phyloP scores from a whole-genome alignment of 2,329 filamentous ascomycete genomes.

The Fusarium acutatum region DNA sequence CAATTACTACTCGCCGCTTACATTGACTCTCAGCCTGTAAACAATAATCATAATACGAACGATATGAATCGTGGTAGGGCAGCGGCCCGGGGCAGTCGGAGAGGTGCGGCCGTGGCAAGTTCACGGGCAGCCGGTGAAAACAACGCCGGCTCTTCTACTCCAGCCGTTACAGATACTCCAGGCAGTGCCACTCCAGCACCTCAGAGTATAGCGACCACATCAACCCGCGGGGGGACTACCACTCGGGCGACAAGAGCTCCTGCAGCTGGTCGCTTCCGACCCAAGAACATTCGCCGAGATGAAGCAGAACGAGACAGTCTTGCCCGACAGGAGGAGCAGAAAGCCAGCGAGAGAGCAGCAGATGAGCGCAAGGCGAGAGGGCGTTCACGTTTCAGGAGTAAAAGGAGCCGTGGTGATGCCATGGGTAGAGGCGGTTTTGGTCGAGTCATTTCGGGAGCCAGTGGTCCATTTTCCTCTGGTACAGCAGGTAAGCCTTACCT shows the following conservation, averaged over 20 bases:
- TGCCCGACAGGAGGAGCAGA: slow-evolving; percentile 55
- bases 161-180: slow-evolving; percentile 29
- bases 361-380: slow-evolving; percentile 51
- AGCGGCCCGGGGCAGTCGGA: slow-evolving; percentile 44
- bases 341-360: slow-evolving; percentile 52
- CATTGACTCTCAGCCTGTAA: neutral
- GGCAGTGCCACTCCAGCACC: slow-evolving; percentile 22
- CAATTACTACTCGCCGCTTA: neutral
- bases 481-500: slow-evolving; percentile 37
- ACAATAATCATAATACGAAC: neutral
- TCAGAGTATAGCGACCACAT: slow-evolving; percentile 36
- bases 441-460: slow-evolving; percentile 47
- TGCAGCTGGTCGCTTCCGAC: slow-evolving; percentile 54
- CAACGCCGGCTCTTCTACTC: slow-evolving; percentile 22
- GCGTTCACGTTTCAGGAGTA: slow-evolving; percentile 52
- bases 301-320: slow-evolving; percentile 59
- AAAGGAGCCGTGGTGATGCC: slow-evolving; percentile 54
- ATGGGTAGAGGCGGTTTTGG: slow-evolving; percentile 54
- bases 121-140: slow-evolving; percentile 33
- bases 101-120: slow-evolving; percentile 42
- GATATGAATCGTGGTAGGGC: slow-evolving; percentile 48
- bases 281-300: slow-evolving; percentile 60
- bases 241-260: slow-evolving; percentile 49
- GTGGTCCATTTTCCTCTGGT: slow-evolving; percentile 51
- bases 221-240: slow-evolving; percentile 46